Evolutionary conservation across 371 early-diverging fungal species (phyloP).

Genomic region (Polyrhizophydium stewartii): DNA sequence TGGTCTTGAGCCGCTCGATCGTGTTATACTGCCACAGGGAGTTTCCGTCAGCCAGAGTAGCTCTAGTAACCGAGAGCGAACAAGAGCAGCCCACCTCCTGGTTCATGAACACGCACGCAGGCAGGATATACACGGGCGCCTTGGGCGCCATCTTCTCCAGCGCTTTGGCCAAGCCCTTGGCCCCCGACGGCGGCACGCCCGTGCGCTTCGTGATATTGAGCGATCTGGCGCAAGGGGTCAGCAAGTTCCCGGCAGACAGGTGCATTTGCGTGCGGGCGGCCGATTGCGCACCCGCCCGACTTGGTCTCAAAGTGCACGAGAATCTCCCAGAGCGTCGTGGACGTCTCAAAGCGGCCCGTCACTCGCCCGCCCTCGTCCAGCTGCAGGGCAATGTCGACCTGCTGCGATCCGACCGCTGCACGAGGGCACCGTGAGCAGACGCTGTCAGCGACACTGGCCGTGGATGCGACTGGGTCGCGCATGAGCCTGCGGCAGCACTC

Average conservation of each 20-base stretch:
- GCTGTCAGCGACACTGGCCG: too few relatives aligned
- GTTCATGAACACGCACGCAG: conserved; percentile 44
- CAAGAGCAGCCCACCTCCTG: conserved; percentile 42
- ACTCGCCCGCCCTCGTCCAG: conserved; percentile 46
- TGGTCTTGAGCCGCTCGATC: conserved; percentile 28
- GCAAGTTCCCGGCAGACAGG: background rate
- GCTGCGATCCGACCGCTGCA: conserved; percentile 6
- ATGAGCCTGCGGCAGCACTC: background rate
- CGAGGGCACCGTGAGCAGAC: background rate
- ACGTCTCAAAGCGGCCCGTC: conserved; percentile 34
- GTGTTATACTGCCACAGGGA: conserved; percentile 23
- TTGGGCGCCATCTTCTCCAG: background rate
- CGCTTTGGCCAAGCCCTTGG: conserved; percentile 2
- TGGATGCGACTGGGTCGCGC: too few relatives aligned
- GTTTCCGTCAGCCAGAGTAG: background rate
- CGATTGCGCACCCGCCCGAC: background rate
- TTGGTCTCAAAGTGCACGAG: conserved; percentile 34
- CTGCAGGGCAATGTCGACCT: conserved; percentile 53
- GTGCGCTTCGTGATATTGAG: conserved; percentile 20
- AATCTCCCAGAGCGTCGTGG: conserved; percentile 49
- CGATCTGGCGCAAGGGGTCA: background rate
- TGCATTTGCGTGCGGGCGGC: background rate
- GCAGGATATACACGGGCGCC: conserved; percentile 31
- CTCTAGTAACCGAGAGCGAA: too few relatives aligned
- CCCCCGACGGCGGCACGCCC: conserved; percentile 5